phyloP scores from a whole-genome alignment of 306 rosid species.

The Spatholobus suberectus region DNA sequence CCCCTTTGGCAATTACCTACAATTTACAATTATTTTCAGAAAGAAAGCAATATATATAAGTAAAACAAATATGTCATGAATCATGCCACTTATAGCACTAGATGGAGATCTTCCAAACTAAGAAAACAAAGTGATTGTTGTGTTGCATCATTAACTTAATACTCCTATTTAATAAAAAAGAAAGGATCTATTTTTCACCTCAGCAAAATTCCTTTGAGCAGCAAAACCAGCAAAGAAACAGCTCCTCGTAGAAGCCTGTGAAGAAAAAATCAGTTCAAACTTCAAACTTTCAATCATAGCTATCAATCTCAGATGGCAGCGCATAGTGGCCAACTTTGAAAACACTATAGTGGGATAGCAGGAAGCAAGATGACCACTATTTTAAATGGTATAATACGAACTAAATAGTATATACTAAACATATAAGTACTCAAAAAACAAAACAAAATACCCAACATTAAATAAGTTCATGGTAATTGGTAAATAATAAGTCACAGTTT shows the following conservation, averaged over 20 bases:
- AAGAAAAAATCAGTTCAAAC: constrained; percentile 40
- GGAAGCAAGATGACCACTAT: neutral
- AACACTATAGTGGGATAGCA: neutral
- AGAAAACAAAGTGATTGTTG: constrained; percentile 20
- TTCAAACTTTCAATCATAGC: neutral
- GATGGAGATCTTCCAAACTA: constrained; percentile 31
- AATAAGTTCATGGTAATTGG: neutral
- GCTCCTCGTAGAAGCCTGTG: constrained; percentile 95
- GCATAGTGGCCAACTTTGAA: neutral
- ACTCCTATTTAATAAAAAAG: neutral
- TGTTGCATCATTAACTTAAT: constrained; percentile 25
- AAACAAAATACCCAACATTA: neutral
- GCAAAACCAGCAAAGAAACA: constrained; percentile 99
- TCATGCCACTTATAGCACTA: constrained; percentile 1
- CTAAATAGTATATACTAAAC: neutral
- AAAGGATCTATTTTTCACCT: constrained; percentile 62
- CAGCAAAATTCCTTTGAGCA: constrained; percentile 97
- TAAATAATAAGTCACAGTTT: neutral
- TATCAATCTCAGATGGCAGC: neutral
- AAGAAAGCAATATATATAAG: neutral
- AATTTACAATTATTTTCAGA: constrained; percentile 38
- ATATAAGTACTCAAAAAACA: neutral
- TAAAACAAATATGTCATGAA: neutral
- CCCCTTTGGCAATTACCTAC: constrained; percentile 98
- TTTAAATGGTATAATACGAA: neutral